A percentile compares a stretch with the other conserved stretches of the same genome.
Conservation (phyloP, 108 stramenopile species). For the Cyclotella atomus region DNA sequence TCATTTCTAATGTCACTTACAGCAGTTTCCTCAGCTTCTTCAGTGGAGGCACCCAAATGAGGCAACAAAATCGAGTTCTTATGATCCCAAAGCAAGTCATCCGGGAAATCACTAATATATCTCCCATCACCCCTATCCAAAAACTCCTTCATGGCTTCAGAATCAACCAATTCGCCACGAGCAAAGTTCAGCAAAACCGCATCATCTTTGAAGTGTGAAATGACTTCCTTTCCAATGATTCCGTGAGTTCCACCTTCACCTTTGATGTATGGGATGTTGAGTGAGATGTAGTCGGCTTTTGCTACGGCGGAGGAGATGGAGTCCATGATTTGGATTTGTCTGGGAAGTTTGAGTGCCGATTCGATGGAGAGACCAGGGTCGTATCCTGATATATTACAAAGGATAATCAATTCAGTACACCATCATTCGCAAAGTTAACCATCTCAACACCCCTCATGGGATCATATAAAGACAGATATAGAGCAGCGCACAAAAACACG, state of each 20-base stretch:
- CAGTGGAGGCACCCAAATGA: slow-evolving; percentile 96
- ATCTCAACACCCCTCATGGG: no score
- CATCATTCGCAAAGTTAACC: not conserved
- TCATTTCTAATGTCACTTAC: not conserved
- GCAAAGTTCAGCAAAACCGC: slow-evolving; percentile 95
- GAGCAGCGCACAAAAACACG: not conserved
- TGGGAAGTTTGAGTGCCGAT: slow-evolving; percentile 83
- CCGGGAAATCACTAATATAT: slow-evolving; percentile 90
- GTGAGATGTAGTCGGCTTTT: slow-evolving; percentile 90
- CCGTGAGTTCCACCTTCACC: slow-evolving; percentile 90
- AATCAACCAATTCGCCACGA: slow-evolving; percentile 94
- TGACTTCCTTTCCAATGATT: slow-evolving; percentile 84
- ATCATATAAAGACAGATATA: no score
- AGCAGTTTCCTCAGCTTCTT: slow-evolving; percentile 95
- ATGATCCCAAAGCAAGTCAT: slow-evolving; percentile 87
- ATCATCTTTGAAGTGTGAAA: slow-evolving; percentile 82
- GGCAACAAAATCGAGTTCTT: slow-evolving; percentile 89
- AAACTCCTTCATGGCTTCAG: slow-evolving; percentile 87
- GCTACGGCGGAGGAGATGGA: slow-evolving; percentile 78
- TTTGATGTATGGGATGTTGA: slow-evolving; percentile 97
- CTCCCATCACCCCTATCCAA: slow-evolving; percentile 80
- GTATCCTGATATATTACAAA: slow-evolving; percentile 58
- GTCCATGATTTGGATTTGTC: slow-evolving; percentile 65
- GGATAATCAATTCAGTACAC: not conserved
- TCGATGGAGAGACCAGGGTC: slow-evolving; percentile 94